Conservation (phyloP, 2,329 filamentous ascomycete species). For the Claviceps lovelessii region DNA sequence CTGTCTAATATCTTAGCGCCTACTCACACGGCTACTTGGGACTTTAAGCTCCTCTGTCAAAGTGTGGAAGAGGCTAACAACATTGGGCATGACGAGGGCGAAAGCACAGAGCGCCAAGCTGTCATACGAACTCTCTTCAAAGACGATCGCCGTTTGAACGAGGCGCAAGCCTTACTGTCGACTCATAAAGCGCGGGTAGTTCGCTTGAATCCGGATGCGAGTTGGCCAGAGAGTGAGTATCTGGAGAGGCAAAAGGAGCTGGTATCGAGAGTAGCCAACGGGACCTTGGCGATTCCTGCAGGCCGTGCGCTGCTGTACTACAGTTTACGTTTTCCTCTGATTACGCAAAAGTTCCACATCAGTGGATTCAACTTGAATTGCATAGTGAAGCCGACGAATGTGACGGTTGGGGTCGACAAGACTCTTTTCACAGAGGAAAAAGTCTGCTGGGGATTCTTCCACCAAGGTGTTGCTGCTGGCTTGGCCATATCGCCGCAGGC, state of each 20-base stretch:
- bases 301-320: conserved; percentile 82
- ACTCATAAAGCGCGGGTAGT: conserved; percentile 67
- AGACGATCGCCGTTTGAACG: conserved; percentile 77
- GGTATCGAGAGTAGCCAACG: conserved; percentile 70
- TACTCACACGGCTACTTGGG: conserved; percentile 53
- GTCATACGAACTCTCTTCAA: conserved; percentile 80
- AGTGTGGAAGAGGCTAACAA: conserved; percentile 44
- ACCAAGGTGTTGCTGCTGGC: conserved; percentile 86
- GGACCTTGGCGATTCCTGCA: conserved; percentile 77
- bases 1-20: conserved; percentile 32
- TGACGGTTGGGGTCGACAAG: conserved; percentile 86
- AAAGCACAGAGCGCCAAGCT: conserved; percentile 68
- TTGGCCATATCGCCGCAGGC: conserved; percentile 80
- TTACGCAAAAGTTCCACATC: conserved; percentile 85
- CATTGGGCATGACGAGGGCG: conserved; percentile 58
- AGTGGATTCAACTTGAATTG: conserved; percentile 86
- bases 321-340: conserved; percentile 68
- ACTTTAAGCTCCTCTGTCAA: conserved; percentile 65
- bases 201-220: conserved; percentile 59
- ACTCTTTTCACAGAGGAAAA: conserved; percentile 83
- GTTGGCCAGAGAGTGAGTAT: conserved; percentile 74
- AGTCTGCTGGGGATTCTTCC: conserved; percentile 96
- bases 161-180: conserved; percentile 74
- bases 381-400: conserved; percentile 80
- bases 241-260: conserved; percentile 86